Conservation (phyloP, 768 basidiomycete genomes). For the Boletus rufocinnamomeus region DNA sequence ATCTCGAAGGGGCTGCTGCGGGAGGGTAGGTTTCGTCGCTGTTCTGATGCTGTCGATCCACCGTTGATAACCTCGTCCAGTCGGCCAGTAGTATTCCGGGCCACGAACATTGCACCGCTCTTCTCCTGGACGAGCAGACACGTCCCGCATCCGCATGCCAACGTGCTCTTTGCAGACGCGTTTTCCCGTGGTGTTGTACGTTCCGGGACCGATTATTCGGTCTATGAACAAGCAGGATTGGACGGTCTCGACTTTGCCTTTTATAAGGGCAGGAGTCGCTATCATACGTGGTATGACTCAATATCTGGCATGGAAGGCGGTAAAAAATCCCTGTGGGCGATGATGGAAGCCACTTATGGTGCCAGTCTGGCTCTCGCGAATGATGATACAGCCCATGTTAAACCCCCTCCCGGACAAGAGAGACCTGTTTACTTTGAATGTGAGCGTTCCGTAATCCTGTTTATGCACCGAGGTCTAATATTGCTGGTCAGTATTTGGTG, state of each 20-base stretch:
- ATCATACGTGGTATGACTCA: slow-evolving; percentile 76
- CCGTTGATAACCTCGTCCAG: slow-evolving; percentile 37
- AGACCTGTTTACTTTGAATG: slow-evolving; percentile 71
- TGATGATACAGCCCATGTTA: slow-evolving; percentile 31
- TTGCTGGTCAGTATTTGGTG: slow-evolving; percentile 54
- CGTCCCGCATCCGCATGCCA: slow-evolving; percentile 71
- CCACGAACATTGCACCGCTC: slow-evolving; percentile 59
- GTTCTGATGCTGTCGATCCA: not conserved
- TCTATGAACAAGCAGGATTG: slow-evolving; percentile 61
- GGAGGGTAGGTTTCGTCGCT: slow-evolving; percentile 56
- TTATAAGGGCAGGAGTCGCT: slow-evolving; percentile 70
- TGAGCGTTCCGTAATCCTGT: slow-evolving; percentile 37
- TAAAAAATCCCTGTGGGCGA: slow-evolving; percentile 67
- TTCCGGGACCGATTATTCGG: slow-evolving; percentile 72
- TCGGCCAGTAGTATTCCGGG: slow-evolving; percentile 75
- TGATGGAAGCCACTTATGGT: slow-evolving; percentile 67
- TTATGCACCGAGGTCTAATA: not conserved
- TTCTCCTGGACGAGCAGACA: slow-evolving; percentile 47
- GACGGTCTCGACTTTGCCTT: slow-evolving; percentile 79
- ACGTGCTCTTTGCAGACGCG: slow-evolving; percentile 66
- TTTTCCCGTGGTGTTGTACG: slow-evolving; percentile 66
- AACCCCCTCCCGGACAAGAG: slow-evolving; percentile 26
- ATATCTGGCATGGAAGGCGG: slow-evolving; percentile 58
- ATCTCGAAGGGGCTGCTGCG: slow-evolving; percentile 78
- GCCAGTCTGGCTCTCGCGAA: slow-evolving; percentile 59